Base-by-base conservation (phyloP, 192 early-diverging fungal species). In the Entrophospora sp. region DNA sequence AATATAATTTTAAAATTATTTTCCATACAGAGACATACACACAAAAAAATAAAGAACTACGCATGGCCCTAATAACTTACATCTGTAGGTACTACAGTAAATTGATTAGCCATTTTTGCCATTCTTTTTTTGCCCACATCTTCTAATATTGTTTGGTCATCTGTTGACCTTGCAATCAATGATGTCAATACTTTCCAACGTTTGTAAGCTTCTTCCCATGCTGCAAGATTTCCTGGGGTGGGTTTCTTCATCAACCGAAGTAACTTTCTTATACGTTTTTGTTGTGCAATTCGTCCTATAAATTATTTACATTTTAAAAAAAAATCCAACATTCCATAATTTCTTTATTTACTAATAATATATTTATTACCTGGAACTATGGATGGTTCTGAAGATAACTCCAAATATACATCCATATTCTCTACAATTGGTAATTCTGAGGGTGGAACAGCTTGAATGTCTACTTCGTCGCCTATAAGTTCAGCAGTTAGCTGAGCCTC, bases 121-220 rank as follows among this genome's bases (percentile, higher is more conserved):
- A n/a, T n/a, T n/a, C n/a, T n/a, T n/a, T n/a, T n/a, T n/a, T n/a
- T n/a, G n/a, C n/a, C n/a, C n/a, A n/a, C n/a, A n/a, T n/a, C n/a
- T n/a, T n/a, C n/a, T n/a, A n/a, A n/a, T n/a, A n/a, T n/a, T n/a
- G n/a, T n/a, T n/a, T 27, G 20, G 7, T 81, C 77, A 34, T 75
- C 75, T 2, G 57, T 24, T 20, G 72, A 67, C 6, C 67, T 61
- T 13, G 73, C 42, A 40, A 79, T 69, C 16, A 69, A 22, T 31
- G 56, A 63, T 5, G 76, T 87, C 25, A 91, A 75, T 4, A 70
- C 72, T 64, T 81, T 83, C 91, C 92, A 94, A 22, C 85, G 73
- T 38, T 80, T 79, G 58, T 83, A 93, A 0, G 89, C 77, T 65
- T 94, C 91, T 68, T 91, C 89, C 87, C 89, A 93, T 4, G 89